Percentiles rank a stretch among this genome's conserved stretches.
phyloP scores from a whole-genome alignment of 257 asterid species.

The Penstemon newberryi region DNA sequence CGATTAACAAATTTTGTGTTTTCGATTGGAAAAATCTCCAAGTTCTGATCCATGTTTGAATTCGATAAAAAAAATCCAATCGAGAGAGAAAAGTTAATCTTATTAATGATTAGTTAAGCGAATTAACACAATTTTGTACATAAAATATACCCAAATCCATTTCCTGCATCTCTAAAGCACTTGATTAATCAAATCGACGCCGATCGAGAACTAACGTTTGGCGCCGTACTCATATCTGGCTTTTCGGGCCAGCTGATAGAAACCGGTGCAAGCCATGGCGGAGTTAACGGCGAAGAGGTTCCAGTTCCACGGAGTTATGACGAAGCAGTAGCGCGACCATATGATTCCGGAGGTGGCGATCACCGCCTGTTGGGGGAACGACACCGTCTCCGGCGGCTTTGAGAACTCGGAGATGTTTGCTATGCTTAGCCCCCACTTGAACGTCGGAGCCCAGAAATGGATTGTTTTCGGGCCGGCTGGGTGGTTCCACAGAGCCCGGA shows the following conservation, averaged over 20 bases:
- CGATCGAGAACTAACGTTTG: no score
- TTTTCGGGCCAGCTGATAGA: constrained; percentile 50
- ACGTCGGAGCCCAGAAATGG: constrained; percentile 61
- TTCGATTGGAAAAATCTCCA: no score
- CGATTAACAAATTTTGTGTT: no score
- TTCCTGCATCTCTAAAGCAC: no score
- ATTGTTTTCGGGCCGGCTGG: constrained; percentile 60
- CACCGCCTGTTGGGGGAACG: constrained; percentile 55
- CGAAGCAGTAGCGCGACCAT: constrained; percentile 60
- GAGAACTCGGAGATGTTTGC: constrained; percentile 55
- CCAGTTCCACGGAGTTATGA: constrained; percentile 51
- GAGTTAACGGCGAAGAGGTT: constrained; percentile 54
- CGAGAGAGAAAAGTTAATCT: no score
- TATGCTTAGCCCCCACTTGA: constrained; percentile 57
- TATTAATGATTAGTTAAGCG: no score
- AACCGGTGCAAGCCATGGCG: constrained; percentile 55
- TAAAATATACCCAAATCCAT: no score
- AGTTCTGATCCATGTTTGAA: no score
- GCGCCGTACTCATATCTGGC: constrained; percentile 36
- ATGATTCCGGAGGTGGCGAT: constrained; percentile 46
- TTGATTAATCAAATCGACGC: no score
- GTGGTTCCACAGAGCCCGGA: constrained; percentile 48
- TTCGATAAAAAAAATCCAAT: no score
- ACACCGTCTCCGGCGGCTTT: constrained; percentile 46
- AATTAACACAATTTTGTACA: no score